These are phyloP conservation scores for Eimeria necatrix DNA, from an alignment of 169 alveolate species.

Conservation along the genomic window DNA sequence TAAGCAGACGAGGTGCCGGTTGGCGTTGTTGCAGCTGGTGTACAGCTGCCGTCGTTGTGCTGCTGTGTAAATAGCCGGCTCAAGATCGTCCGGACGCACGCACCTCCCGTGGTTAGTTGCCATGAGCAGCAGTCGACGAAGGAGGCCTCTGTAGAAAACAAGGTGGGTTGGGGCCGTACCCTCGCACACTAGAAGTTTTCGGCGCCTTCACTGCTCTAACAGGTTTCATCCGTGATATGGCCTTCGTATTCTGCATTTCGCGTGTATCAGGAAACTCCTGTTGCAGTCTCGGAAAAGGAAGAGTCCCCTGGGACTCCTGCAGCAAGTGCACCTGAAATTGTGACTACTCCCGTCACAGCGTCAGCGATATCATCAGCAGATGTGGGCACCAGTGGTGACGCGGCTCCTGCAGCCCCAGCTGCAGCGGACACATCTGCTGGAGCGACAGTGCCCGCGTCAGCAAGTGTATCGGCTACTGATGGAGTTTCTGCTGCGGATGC, in stretches of 20 bases:
- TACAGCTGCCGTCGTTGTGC: neutral
- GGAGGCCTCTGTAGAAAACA: slow-evolving; percentile 3
- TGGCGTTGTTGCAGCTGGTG: neutral
- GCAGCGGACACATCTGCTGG: slow-evolving; percentile 6
- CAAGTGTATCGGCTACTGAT: neutral
- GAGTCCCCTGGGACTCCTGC: slow-evolving; percentile 18
- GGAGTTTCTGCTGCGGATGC: slow-evolving; percentile 38
- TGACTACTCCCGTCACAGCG: neutral
- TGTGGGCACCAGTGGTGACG: neutral
- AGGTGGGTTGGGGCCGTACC: neutral
- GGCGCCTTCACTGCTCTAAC: too few relatives aligned
- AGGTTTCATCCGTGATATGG: too few relatives aligned
- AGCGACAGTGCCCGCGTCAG: neutral
- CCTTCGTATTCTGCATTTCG: neutral
- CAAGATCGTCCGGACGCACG: slow-evolving; percentile 69
- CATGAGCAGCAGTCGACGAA: slow-evolving; percentile 49
- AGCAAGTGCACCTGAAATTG: neutral
- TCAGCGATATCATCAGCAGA: slow-evolving; percentile 34
- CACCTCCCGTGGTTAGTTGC: slow-evolving; percentile 29
- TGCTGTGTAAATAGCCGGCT: slow-evolving; percentile 63
- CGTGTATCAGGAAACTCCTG: neutral
- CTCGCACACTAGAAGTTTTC: neutral
- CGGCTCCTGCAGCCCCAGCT: slow-evolving; percentile 24
- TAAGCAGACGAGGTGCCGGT: neutral
- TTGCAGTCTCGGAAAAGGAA: slow-evolving; percentile 15